phyloP scores from a whole-genome alignment of 83 land plant species.

The Picea engelmannii region DNA sequence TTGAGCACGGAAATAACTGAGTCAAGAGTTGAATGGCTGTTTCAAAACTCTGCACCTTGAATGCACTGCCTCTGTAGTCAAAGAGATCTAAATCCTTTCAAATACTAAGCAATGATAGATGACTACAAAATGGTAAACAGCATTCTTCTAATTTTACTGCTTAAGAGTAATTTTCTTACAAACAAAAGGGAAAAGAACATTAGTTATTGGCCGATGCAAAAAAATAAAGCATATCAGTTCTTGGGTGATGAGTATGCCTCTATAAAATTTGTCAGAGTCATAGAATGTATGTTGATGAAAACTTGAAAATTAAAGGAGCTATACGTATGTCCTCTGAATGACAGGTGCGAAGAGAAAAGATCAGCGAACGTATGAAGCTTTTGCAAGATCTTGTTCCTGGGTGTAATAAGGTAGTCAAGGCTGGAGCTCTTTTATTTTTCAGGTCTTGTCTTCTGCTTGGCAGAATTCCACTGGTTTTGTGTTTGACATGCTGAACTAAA shows the following conservation, averaged over 20 bases:
- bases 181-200: too few relatives aligned
- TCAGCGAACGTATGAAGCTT: conserved; percentile 86
- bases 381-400: conserved; percentile 92
- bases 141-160: too few relatives aligned
- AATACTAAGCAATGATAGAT: too few relatives aligned
- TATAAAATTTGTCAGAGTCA: neutral
- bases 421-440: neutral
- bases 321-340: neutral
- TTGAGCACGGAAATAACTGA: neutral
- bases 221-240: neutral
- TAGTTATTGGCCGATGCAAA: neutral
- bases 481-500: conserved; percentile 2
- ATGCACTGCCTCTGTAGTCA: neutral
- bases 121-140: too few relatives aligned
- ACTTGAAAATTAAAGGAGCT: neutral
- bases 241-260: neutral
- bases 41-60: neutral
- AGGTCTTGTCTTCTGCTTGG: neutral
- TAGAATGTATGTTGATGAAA: neutral
- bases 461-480: neutral
- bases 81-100: too few relatives aligned
- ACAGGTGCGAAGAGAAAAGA: conserved; percentile 73
- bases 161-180: too few relatives aligned
- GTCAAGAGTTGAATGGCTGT: neutral
- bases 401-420: conserved; percentile 71